Evolutionary conservation across 306 rosid species (phyloP), one percentile per base, ranked within the genome.

Genomic region (Prosopis cineraria): DNA sequence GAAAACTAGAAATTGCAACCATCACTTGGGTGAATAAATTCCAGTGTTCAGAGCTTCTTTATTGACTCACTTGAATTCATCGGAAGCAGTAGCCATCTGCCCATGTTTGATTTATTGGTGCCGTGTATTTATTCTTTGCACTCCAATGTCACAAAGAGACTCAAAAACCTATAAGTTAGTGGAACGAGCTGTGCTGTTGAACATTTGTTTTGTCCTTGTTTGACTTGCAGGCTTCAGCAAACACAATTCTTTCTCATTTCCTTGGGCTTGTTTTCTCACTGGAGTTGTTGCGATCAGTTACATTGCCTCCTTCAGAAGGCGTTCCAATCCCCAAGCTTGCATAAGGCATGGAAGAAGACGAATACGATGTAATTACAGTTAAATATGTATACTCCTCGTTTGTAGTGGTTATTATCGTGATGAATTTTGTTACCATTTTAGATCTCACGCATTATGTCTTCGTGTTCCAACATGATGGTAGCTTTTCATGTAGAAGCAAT

Each of bases 221-320:
- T 68, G 37, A 68, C 43, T 41, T 22, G 24, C 73, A 68, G 73
- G 73, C 73, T 68, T 68, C 73, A 40, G 73, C 73, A 43, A 68
- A 68, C 34, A 68, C 55, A 68, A 43, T 96, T 83, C 98, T 95
- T 70, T 96, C 99, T 50, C 99, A 96, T 86, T 96, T 96, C 84
- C 84, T 93, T 56, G 99, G 99, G 70, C 94, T 96, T 36, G 86
- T 90, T 75, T 93, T 83, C 91, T 93, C 99, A 1, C 65, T 93
- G 72, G 99, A 93, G 89, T 89, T 96, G 74, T 87, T 96, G 74
- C 90, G 99, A 74, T 90, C 97, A 0, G 97, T 96, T 78, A 91
- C 99, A 7, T 70, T 93, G 73, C 92, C 97, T 1, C 83, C 92
- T 52, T 70, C 90, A 5, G 98, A 96, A 75, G 77, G 83, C 72